Percentiles rank a stretch among this genome's conserved stretches.
These are phyloP conservation scores for Theobroma grandiflorum DNA, from an alignment of 441 rosid genomes.

Conservation along the genomic window DNA sequence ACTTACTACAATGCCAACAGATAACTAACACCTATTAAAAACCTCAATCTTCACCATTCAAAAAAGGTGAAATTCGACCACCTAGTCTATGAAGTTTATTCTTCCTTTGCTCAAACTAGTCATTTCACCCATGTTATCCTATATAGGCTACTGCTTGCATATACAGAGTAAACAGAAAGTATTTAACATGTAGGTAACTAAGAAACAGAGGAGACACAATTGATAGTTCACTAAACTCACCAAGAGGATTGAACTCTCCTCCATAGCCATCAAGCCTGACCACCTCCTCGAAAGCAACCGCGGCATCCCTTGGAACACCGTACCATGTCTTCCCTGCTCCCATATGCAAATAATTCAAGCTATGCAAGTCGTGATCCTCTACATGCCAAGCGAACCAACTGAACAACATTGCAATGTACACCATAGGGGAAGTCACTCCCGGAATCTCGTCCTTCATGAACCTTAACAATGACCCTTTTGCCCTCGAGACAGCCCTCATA, in stretches of 20 bases:
- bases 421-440: slow-evolving; percentile 98
- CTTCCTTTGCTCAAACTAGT: not conserved
- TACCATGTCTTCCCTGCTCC: slow-evolving; percentile 99
- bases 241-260: slow-evolving; percentile 95
- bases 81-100: not conserved
- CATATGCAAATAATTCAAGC: slow-evolving; percentile 97
- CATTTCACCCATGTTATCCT: not conserved
- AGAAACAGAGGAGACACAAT: slow-evolving; percentile 34
- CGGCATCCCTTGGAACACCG: slow-evolving; percentile 94
- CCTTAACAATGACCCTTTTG: slow-evolving; percentile 88
- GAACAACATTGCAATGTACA: slow-evolving; percentile 95
- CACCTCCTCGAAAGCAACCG: slow-evolving; percentile 94
- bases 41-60: not conserved
- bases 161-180: not conserved
- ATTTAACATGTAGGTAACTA: not conserved
- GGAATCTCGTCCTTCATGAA: slow-evolving; percentile 99
- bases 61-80: not conserved
- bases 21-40: not conserved
- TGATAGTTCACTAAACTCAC: slow-evolving; percentile 50
- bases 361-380: slow-evolving; percentile 96
- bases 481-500: slow-evolving; percentile 96
- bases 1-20: slow-evolving; percentile 5
- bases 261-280: slow-evolving; percentile 96
- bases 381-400: slow-evolving; percentile 99
- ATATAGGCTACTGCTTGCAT: not conserved